Base-by-base conservation (phyloP, 345 rosid species). In the Lagerstroemia speciosa region DNA sequence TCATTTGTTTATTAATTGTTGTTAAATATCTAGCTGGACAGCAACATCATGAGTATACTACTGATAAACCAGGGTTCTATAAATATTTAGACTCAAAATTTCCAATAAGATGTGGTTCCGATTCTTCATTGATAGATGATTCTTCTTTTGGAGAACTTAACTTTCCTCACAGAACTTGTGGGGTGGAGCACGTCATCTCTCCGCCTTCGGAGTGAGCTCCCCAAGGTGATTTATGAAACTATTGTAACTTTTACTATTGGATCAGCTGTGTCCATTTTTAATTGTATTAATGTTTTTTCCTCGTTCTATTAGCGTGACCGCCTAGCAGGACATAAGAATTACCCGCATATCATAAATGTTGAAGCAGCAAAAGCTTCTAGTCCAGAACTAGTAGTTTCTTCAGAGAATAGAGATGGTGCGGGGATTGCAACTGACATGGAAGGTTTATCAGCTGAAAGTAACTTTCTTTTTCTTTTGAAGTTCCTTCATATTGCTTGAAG, bases 121-220 rank as follows among this genome's bases (percentile, higher is more conserved):
- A 15, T 36, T 33, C 36, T 29, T 29, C 30, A 50, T 37, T 48
- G 29, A 26, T 15, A 71, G 38, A 41, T 24, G n/a, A 43, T 57
- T 36, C 33, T 66, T 34, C 26, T 43, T 50, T 31, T 69, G 81
- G 60, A 76, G 57, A 75, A 78, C 98, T 86, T 90, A 67, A 93
- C 89, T 20, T 67, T 45, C 52, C 67, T 71, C 29, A 43, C 68
- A 93, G 97, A 81, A 69, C 74, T 93, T 60, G 98, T 90, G 7
- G 98, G 98, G 36, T 90, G 98, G 98, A 83, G 98, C 68, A 88
- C 98, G 68, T 84, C 98, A n/a, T 93, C 97, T 46, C 72, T 93
- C 19, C 72, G 96, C 52, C 88, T 64, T 57, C 72, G 52, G 60
- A 71, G 50, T 57, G 86, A 90, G 79, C 95, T 93, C 67, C 98